Base-by-base conservation (phyloP, 805 yeast species). In the Kluyveromyces starmeri region DNA sequence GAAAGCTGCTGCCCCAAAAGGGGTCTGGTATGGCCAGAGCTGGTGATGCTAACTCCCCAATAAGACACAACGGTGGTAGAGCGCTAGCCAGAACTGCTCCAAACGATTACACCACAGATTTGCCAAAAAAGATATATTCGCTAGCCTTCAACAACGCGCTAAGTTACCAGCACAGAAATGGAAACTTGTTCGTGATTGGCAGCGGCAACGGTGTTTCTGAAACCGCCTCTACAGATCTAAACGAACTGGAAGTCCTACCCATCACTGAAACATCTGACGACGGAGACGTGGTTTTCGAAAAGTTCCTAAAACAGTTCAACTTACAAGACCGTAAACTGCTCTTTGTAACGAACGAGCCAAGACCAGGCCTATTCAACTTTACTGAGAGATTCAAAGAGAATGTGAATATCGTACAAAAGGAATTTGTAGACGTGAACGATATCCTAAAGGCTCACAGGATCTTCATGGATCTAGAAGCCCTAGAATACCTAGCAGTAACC, bases 11-110 rank as follows among this genome's bases (percentile, higher is more conserved):
- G 24, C 83, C 85, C 20, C 98, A 92, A 62, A 92, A 92, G 62
- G 97, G 97, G 40, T 65, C 84, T 11, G 99, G 99, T 62, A 71
- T 73, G 42, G 99, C 99, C 35, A 78, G 99, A 68, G 80, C 75
- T 36, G 99, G 99, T 65, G 96, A 88, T 61, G 86, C 83, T 39
- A 89, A 88, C 51, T 84, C 95, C 16, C 98, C 98, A 32, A 81
- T 78, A 28, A 78, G 95, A 64, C 77, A 75, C 51, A 84, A 82
- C 51, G 96, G 95, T 57, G 86, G 89, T 35, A 70, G 79, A 48
- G 96, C 97, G 0, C 74, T 80, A 50, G 96, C 92, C 11, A 78
- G 92, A 55, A 74, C 72, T 36, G 96, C 96, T 3, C 95, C 95
- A 32, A 85, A 82, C 51, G 95, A 89, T 57, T 77, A 79, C 70